A percentile compares a stretch with the other conserved stretches of the same genome.
These are phyloP conservation scores for Fraxinus floribunda DNA, from an alignment of 305 asterid species.

Conservation along the genomic window DNA sequence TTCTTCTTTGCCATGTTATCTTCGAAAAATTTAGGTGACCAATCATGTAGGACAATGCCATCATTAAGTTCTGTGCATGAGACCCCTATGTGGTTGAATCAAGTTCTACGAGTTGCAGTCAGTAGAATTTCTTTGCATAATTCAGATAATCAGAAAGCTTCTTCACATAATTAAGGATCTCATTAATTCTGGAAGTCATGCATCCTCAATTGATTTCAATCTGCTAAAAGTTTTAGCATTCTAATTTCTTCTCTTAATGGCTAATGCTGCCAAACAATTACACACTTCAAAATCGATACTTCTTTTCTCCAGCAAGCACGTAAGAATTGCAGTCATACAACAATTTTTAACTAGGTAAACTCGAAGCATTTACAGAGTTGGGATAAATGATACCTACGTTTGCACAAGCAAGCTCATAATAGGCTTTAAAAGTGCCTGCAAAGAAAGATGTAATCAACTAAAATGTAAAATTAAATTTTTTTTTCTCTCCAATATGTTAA, in stretches of 20 bases:
- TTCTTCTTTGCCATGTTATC: background rate
- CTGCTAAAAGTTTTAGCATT: background rate
- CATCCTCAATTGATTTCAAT: background rate
- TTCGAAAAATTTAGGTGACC: background rate
- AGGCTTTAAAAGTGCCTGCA: background rate
- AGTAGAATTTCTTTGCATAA: background rate
- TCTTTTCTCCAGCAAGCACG: background rate
- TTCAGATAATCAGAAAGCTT: background rate
- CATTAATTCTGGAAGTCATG: background rate
- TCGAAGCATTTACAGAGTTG: slow-evolving; percentile 60
- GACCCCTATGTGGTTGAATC: background rate
- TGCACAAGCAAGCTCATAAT: slow-evolving; percentile 97
- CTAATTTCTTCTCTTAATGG: slow-evolving; percentile 12
- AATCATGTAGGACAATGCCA: background rate
- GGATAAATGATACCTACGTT: slow-evolving; percentile 98
- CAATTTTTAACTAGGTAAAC: background rate
- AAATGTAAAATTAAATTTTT: no score
- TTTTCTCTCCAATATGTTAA: no score
- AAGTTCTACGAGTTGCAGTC: background rate
- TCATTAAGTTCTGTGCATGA: background rate
- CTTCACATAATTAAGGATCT: slow-evolving; percentile 11
- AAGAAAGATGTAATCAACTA: background rate
- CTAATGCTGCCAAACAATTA: no score
- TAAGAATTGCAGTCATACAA: background rate
- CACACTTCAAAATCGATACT: background rate